phyloP scores from a whole-genome alignment of 495 filamentous ascomycete species.

The Bathelium albidoporum region DNA sequence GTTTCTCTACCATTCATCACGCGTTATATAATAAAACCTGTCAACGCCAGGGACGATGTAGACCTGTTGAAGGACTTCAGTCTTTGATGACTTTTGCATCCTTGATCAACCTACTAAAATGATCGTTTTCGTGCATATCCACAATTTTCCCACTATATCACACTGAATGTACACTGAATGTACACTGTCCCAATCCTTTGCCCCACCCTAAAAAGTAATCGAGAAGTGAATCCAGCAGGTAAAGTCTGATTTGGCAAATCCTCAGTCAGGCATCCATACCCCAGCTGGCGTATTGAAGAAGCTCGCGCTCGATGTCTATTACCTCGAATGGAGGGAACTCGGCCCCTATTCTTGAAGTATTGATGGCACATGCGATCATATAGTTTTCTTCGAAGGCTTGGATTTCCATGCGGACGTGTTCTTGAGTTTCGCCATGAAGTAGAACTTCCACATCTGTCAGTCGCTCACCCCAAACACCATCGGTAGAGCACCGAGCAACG shows the following conservation, averaged over 20 bases:
- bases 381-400: conserved; percentile 51
- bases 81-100: too few relatives aligned
- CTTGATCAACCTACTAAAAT: background rate
- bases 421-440: conserved; percentile 39
- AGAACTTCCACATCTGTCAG: conserved; percentile 44
- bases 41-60: too few relatives aligned
- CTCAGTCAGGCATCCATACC: too few relatives aligned
- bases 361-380: conserved; percentile 48
- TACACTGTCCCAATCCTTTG: too few relatives aligned
- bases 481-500: conserved; percentile 23
- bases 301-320: conserved; percentile 17
- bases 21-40: too few relatives aligned
- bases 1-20: background rate
- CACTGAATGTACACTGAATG: too few relatives aligned
- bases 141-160: background rate
- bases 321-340: conserved; percentile 18
- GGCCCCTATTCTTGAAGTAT: conserved; percentile 18
- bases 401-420: conserved; percentile 52
- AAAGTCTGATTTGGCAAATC: too few relatives aligned
- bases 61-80: background rate
- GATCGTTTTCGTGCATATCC: background rate
- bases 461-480: conserved; percentile 40
- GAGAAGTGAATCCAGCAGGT: too few relatives aligned
- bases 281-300: background rate
- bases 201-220: too few relatives aligned